Conservation (phyloP, 495 filamentous ascomycete species). For the Saxispiralis lemnorum region DNA sequence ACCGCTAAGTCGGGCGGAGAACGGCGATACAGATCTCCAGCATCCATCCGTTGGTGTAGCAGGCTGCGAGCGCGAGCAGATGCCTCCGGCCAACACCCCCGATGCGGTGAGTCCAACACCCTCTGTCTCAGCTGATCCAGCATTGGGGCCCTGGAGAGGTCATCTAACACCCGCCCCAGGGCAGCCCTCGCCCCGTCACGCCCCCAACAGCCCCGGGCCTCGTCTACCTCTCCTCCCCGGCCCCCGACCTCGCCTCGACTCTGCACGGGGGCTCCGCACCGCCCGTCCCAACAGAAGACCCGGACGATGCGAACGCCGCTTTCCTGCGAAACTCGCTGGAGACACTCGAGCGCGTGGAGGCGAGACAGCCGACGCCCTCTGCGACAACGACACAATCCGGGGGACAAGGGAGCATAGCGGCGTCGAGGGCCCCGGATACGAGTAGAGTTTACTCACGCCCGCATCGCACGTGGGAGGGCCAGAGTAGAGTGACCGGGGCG, state of each 20-base stretch:
- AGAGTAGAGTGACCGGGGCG: too few species aligned
- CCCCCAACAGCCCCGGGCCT: conserved; percentile 3
- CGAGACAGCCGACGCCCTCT: too few species aligned
- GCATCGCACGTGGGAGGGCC: conserved; percentile 4
- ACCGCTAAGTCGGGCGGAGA: too few species aligned
- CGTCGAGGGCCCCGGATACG: background rate
- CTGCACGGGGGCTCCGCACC: too few species aligned
- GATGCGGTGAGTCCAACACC: background rate
- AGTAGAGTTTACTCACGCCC: background rate
- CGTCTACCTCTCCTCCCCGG: conserved; percentile 25
- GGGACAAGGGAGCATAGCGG: too few species aligned
- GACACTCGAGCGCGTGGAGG: background rate
- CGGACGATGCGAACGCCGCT: conserved; percentile 41
- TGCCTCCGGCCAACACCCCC: background rate
- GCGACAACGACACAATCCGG: too few species aligned
- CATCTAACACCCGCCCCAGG: background rate
- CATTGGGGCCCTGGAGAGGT: background rate
- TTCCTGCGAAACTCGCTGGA: conserved; percentile 31
- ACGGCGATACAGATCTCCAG: background rate
- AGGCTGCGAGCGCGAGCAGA: background rate
- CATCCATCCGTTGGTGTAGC: background rate
- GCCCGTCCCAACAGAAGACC: conserved; percentile 32
- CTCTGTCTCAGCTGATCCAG: background rate
- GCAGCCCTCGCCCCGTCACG: conserved; percentile 14
- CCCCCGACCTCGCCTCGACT: conserved; percentile 31